phyloP scores from a whole-genome alignment of 345 rosid species.

The Salix koriyanagi region DNA sequence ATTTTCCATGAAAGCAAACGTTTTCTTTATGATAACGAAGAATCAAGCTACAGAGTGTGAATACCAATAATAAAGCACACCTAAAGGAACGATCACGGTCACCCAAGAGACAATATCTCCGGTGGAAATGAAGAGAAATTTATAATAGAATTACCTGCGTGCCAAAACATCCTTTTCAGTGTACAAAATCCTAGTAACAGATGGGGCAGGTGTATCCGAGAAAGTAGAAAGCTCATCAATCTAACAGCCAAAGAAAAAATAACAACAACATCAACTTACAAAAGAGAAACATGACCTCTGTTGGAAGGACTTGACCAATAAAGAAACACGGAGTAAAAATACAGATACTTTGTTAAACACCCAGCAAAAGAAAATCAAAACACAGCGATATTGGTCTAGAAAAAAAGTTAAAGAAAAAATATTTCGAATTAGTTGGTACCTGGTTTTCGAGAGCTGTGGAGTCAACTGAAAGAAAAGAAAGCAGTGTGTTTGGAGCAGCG shows the following conservation, averaged over 20 bases:
- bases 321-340: background rate
- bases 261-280: background rate
- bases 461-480: conserved; percentile 56
- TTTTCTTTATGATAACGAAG: background rate
- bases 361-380: background rate
- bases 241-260: conserved; percentile 27
- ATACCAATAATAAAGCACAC: background rate
- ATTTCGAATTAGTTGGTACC: conserved; percentile 30
- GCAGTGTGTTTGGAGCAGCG: conserved; percentile 13
- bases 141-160: conserved; percentile 45
- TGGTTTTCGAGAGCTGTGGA: conserved; percentile 52
- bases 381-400: background rate
- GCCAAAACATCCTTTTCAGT: conserved; percentile 73
- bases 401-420: background rate
- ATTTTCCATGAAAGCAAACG: background rate
- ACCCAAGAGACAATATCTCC: background rate
- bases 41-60: background rate
- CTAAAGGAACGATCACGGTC: too few relatives aligned
- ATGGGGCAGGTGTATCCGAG: conserved; percentile 82
- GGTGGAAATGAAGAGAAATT: background rate
- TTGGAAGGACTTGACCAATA: background rate
- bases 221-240: conserved; percentile 79
- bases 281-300: background rate
- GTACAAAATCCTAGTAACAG: conserved; percentile 84
- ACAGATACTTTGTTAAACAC: background rate